Percentiles rank a stretch among this genome's conserved stretches.
phyloP scores from a whole-genome alignment of 1,284 basidiomycete genomes.

The Chondrostereum purpureum region DNA sequence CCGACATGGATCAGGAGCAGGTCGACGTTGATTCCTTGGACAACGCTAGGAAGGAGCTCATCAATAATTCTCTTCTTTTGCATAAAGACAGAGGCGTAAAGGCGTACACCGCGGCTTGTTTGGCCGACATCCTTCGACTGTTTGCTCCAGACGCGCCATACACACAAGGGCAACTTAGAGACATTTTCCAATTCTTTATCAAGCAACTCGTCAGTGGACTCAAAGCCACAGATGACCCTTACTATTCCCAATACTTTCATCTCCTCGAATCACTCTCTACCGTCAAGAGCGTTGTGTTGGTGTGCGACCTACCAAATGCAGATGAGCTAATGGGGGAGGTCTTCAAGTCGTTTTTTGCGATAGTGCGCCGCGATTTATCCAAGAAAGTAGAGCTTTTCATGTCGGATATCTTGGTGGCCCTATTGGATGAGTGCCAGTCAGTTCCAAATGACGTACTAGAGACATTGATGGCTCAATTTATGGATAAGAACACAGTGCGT shows the following conservation, averaged over 20 bases:
- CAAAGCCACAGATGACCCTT: conserved; percentile 62
- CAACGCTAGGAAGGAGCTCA: conserved; percentile 72
- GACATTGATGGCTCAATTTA: conserved; percentile 79
- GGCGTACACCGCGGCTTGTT: conserved; percentile 88
- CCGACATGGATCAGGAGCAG: conserved; percentile 81
- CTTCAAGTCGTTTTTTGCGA: conserved; percentile 78
- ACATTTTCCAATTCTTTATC: conserved; percentile 95
- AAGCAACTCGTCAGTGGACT: conserved; percentile 75
- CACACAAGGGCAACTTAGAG: conserved; percentile 79
- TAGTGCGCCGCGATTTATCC: conserved; percentile 76
- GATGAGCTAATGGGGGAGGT: conserved; percentile 84
- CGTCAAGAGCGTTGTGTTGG: conserved; percentile 91
- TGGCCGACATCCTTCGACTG: conserved; percentile 88
- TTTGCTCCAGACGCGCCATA: conserved; percentile 98
- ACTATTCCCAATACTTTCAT: conserved; percentile 89
- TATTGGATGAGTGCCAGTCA: conserved; percentile 81
- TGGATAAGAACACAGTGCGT: conserved; percentile 66
- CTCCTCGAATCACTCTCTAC: conserved; percentile 88
- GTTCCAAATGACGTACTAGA: conserved; percentile 79
- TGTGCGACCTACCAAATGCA: conserved; percentile 83
- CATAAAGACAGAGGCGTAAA: conserved; percentile 96
- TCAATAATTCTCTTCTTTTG: conserved; percentile 73
- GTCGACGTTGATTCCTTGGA: conserved; percentile 73
- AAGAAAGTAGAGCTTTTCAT: conserved; percentile 89
- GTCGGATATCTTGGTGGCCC: conserved; percentile 81